Conservation (phyloP, 805 yeast genomes). For the Candida krabiensis region DNA sequence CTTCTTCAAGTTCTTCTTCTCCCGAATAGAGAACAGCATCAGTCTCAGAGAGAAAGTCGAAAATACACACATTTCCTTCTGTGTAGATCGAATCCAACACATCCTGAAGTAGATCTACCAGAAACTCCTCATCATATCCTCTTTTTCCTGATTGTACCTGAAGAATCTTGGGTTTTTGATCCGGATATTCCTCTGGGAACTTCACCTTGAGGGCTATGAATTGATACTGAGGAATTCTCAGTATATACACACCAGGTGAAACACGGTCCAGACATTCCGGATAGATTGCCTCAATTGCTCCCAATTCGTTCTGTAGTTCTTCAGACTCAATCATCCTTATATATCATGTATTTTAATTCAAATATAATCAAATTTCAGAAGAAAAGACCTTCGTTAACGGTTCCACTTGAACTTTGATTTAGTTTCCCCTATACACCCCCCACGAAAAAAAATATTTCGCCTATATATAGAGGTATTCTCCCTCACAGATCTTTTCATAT, state of each 20-base stretch:
- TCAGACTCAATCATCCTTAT: conserved; percentile 34
- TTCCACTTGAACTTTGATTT: too few species aligned
- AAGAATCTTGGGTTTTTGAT: conserved; percentile 58
- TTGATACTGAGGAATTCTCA: conserved; percentile 63
- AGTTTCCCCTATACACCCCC: too few species aligned
- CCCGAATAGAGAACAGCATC: conserved; percentile 49
- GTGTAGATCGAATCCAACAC: conserved; percentile 53
- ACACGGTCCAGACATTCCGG: conserved; percentile 55
- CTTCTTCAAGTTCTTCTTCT: conserved; percentile 27
- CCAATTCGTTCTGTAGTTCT: conserved; percentile 69
- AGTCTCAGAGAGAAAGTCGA: conserved; percentile 71
- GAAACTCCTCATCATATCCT: conserved; percentile 44
- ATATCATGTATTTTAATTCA: too few species aligned
- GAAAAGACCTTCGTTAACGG: too few species aligned
- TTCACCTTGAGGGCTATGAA: conserved; percentile 62
- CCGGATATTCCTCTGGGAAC: conserved; percentile 74
- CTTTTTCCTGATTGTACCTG: conserved; percentile 42
- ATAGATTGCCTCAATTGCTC: conserved; percentile 84
- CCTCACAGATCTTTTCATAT: too few species aligned
- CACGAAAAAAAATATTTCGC: too few species aligned
- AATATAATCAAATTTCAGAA: too few species aligned
- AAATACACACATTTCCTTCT: conserved; percentile 71
- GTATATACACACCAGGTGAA: conserved; percentile 42
- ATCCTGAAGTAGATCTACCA: conserved; percentile 47
- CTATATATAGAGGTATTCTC: too few species aligned